Percentiles rank a stretch among this genome's conserved stretches.
Conservation (phyloP, 257 asterid species). For the Scutellaria minor region DNA sequence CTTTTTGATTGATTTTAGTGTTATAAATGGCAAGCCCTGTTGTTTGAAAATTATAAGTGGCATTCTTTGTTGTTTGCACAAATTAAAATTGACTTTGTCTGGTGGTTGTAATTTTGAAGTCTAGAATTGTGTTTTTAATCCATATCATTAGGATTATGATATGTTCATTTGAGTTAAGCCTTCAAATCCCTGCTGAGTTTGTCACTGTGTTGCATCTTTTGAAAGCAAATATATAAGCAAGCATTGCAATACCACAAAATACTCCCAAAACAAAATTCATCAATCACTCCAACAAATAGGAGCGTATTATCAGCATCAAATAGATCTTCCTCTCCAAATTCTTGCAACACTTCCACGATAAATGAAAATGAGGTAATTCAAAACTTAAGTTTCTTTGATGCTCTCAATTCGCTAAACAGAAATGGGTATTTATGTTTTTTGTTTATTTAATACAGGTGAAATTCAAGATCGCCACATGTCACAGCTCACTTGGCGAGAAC, state of each 20-base stretch:
- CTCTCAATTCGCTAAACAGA: constrained; percentile 10
- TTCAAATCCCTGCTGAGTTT: constrained; percentile 10
- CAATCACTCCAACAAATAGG: constrained; percentile 58
- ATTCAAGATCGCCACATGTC: constrained; percentile 83
- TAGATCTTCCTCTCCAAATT: constrained; percentile 82
- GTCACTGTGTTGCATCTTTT: constrained; percentile 26
- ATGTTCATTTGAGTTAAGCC: background rate
- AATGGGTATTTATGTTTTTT: constrained; percentile 17
- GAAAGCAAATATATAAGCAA: constrained; percentile 81
- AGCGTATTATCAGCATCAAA: constrained; percentile 62
- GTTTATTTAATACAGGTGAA: constrained; percentile 61
- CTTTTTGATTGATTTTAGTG: constrained; percentile 2
- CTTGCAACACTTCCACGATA: constrained; percentile 63
- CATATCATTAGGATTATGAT: background rate
- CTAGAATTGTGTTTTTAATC: background rate
- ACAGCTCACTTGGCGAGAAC: constrained; percentile 71
- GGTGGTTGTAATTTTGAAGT: background rate
- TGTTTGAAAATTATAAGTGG: background rate
- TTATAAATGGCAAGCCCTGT: background rate
- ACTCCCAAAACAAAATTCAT: constrained; percentile 64
- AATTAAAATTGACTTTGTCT: background rate
- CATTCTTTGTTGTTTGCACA: background rate
- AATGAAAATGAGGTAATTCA: constrained; percentile 87
- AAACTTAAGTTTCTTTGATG: constrained; percentile 11
- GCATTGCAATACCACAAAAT: constrained; percentile 79